phyloP scores from a whole-genome alignment of 2,329 filamentous ascomycete species.

The Thielaviopsis ethacetica region DNA sequence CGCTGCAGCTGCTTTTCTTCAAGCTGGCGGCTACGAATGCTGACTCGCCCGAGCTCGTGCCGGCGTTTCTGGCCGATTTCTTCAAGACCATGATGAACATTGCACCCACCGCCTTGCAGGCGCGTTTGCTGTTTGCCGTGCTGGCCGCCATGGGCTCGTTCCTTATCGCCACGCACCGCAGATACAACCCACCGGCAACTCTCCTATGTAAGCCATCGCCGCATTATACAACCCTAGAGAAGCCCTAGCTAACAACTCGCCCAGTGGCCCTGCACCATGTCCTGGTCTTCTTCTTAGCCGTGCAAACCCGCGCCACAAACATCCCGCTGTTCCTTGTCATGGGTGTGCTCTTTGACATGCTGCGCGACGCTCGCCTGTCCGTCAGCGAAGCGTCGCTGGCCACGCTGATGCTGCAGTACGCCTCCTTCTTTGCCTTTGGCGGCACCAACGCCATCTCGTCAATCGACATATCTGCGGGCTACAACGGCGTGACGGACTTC shows the following conservation, averaged over 20 bases:
- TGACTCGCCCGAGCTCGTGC: conserved; percentile 71
- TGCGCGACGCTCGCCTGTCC: conserved; percentile 31
- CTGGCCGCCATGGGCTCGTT: conserved; percentile 24
- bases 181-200: conserved; percentile 13
- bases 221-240: conserved; percentile 11
- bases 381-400: conserved; percentile 48
- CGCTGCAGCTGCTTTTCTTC: conserved; percentile 51
- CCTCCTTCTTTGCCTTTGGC: conserved; percentile 77
- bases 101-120: conserved; percentile 30
- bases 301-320: conserved; percentile 73
- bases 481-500: conserved; percentile 78
- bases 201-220: conserved; percentile 5
- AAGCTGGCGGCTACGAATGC: conserved; percentile 78
- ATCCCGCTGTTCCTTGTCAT: conserved; percentile 72
- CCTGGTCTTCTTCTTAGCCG: conserved; percentile 64
- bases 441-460: conserved; percentile 90
- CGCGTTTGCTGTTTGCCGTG: conserved; percentile 33
- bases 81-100: conserved; percentile 24
- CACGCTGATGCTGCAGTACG: conserved; percentile 60
- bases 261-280: conserved; percentile 47
- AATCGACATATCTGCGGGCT: conserved; percentile 86
- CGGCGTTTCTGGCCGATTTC: conserved; percentile 20
- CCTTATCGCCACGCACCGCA: conserved; percentile 24
- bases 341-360: conserved; percentile 37
- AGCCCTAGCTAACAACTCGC: not conserved